phyloP scores from a whole-genome alignment of 257 asterid genomes.

The Scutellaria barbata region DNA sequence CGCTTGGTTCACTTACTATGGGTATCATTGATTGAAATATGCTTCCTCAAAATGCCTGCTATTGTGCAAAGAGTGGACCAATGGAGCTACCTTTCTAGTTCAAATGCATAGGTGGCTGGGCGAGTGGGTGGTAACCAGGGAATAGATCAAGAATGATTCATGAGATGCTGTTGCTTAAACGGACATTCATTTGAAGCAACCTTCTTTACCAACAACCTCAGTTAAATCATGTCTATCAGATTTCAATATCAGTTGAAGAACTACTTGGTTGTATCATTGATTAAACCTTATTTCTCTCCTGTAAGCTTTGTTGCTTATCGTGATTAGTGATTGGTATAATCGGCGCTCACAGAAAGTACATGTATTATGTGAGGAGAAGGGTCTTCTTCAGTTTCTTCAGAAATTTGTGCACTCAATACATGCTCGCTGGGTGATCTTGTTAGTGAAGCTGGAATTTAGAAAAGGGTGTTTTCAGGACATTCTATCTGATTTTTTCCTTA shows the following conservation, averaged over 20 bases:
- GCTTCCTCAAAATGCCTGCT: not conserved
- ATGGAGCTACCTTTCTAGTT: not conserved
- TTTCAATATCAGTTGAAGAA: not conserved
- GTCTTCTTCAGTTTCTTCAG: not conserved
- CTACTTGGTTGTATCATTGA: not conserved
- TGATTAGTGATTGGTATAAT: not conserved
- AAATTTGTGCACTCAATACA: not conserved
- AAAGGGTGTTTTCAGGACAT: constrained; percentile 9
- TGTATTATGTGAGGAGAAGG: not conserved
- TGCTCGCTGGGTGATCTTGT: not conserved
- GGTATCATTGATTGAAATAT: no score
- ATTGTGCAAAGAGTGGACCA: not conserved
- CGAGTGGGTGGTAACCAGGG: not conserved
- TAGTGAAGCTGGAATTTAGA: not conserved
- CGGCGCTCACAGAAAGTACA: not conserved
- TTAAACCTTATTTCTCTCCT: constrained; percentile 5
- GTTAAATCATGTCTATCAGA: constrained; percentile 5
- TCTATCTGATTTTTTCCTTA: not conserved
- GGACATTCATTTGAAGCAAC: not conserved
- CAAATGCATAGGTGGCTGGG: not conserved
- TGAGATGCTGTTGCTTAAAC: not conserved
- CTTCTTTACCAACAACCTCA: not conserved
- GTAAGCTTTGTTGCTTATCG: not conserved
- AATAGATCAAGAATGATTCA: constrained; percentile 6
- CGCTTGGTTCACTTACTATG: no score